Base-by-base conservation (phyloP, 306 rosid genomes). In the Prunus campanulata region DNA sequence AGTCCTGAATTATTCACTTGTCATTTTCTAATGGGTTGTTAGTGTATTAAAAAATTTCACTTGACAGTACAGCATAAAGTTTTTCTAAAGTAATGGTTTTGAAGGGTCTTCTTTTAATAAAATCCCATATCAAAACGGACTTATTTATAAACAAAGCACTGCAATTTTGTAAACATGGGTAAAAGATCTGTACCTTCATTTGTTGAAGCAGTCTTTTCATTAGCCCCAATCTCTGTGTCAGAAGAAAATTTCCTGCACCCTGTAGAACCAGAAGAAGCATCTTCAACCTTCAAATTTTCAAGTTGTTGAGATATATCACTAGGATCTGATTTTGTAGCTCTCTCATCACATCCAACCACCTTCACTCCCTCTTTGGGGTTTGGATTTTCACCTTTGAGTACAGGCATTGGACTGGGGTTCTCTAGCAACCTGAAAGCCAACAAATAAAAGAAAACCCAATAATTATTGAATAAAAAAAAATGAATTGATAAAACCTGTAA, bases 161-260 rank as follows among this genome's bases (percentile, higher is more conserved):
- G 29, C 29, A 27, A 0, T 72, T 32, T 8, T 71, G 44, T 6
- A 20, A 64, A 72, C 55, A 59, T 24, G 42, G 79, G 35, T 55
- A 39, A 54, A 39, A 54, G 24, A 52, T 79, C 15, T 56, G 32
- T 73, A 88, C 91, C 91, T 78, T 64, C 72, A 42, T 74, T 51
- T 9, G 73, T 42, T 18, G 82, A 80, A 50, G 29, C 75, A 35
- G 79, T 71, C 16, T 69, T 55, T 25, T 32, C 60, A 44, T 18
- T 24, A 54, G 27, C 48, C 61, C 68, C 78, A 11, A 56, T 78
- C 55, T 61, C 68, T 73, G n/a, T 24, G 39, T 48, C 64, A 46
- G 61, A 55, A 18, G 77, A 79, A 69, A 20, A 15, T 22, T 39
- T 69, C 65, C 42, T 18, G 60, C 59, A 16, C 19, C 15, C 61